Base-by-base conservation (phyloP, 805 yeast species). In the Candida odintsovae region DNA sequence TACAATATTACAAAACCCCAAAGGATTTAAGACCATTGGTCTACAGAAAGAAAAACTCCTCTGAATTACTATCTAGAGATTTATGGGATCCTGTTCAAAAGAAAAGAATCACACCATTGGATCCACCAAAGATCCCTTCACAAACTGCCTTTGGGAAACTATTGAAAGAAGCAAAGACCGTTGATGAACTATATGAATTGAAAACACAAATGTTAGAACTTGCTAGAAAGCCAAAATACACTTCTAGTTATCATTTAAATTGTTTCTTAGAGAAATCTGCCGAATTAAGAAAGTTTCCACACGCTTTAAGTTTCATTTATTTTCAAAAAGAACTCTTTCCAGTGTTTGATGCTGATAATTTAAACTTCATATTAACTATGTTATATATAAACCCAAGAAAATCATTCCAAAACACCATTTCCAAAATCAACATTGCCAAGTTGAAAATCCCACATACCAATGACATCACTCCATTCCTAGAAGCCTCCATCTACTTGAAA, bases 11-110 rank as follows among this genome's bases (percentile, higher is more conserved):
- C 53, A 59, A 59, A 35, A 66, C 72, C 2, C 57, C 61, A 25
- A 61, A 55, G 38, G 47, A 57, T 3, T 43, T 68, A 26, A 68
- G 66, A 56, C 70, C 72, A 6, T 57, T 64, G 40, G 66, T 71
- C 22, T 71, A 71, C 54, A 66, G 73, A 54, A 65, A 67, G 33
- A 68, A 62, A 45, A 70, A 71, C 50, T 64, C 71, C 3, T 61
- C 67, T 25, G 64, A 55, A 42, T 52, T 71, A 38, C 45, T 69
- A 35, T 61, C 70, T 11, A 65, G 69, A 66, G 73, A 69, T 49
- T 40, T 69, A 29, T 68, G 67, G 57, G 71, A 71, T 50, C 64
- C 66, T 6, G 58, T 50, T 2, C 62, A 67, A 1, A 61, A 63
- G 40, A 48, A 55, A 21, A 65, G 66, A 43, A 47, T 69, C 15